Conservation (phyloP, 768 basidiomycete genomes). For the Pisolithus microcarpus region DNA sequence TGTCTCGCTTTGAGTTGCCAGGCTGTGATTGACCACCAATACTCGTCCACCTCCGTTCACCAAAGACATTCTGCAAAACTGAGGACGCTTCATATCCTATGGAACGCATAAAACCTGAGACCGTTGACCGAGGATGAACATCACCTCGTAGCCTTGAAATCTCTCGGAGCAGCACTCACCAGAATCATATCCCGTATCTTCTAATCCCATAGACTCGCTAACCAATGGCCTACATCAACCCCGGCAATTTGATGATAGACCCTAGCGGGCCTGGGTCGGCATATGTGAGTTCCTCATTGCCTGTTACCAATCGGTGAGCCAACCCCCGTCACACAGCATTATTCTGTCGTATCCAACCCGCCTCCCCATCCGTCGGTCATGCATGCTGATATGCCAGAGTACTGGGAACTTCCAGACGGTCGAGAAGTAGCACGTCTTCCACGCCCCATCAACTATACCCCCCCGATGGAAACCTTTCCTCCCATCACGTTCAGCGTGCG, state of each 20-base stretch:
- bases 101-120: slow-evolving; percentile 3
- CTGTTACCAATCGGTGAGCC: not conserved
- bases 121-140: not conserved
- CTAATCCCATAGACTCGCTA: not conserved
- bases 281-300: slow-evolving; percentile 1
- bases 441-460: slow-evolving; percentile 8
- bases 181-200: not conserved
- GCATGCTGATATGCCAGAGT: slow-evolving; percentile 14
- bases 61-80: not conserved
- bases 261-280: slow-evolving; percentile 5
- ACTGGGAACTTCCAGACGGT: slow-evolving; percentile 10
- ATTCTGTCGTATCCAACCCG: slow-evolving; percentile 6
- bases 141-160: not conserved
- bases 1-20: not conserved
- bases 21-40: too few species aligned
- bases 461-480: slow-evolving; percentile 9
- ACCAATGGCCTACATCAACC: slow-evolving; percentile 7
- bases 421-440: slow-evolving; percentile 16
- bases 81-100: not conserved
- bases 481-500: slow-evolving; percentile 12
- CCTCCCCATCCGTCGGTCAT: slow-evolving; percentile 13
- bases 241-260: slow-evolving; percentile 3
- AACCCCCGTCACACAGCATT: slow-evolving; percentile 9
- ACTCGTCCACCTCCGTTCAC: not conserved
- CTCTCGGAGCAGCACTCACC: slow-evolving; percentile 2